These are phyloP conservation scores for Trichoderma gamsii DNA, from an alignment of 495 filamentous ascomycete genomes.

Conservation along the genomic window DNA sequence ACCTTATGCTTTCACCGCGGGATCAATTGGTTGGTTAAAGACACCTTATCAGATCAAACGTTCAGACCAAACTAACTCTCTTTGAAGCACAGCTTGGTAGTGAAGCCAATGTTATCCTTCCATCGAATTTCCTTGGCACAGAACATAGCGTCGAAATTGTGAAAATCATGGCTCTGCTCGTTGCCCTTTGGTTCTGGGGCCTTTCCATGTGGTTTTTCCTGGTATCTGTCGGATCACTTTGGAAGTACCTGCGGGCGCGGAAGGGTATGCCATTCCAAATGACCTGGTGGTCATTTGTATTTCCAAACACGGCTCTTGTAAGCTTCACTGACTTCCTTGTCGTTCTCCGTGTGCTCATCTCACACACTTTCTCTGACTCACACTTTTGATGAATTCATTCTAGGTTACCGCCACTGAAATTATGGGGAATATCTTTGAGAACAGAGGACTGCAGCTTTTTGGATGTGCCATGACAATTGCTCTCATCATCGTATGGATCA, in stretches of 20 bases:
- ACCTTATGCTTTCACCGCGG: conserved; percentile 71
- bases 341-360: background rate
- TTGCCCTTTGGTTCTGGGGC: conserved; percentile 78
- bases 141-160: conserved; percentile 34
- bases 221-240: conserved; percentile 68
- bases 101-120: conserved; percentile 33
- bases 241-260: conserved; percentile 55
- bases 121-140: conserved; percentile 33
- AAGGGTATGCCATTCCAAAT: conserved; percentile 66
- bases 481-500: conserved; percentile 58
- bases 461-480: conserved; percentile 55
- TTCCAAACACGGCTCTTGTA: conserved; percentile 72
- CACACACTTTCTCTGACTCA: background rate
- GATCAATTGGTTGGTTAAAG: conserved; percentile 44
- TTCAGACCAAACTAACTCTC: background rate
- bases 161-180: conserved; percentile 35
- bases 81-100: conserved; percentile 37
- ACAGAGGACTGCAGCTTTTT: conserved; percentile 51
- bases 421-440: conserved; percentile 54
- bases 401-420: conserved; percentile 58
- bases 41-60: background rate
- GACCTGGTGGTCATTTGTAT: conserved; percentile 85
- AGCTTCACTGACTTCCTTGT: background rate
- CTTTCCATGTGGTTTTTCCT: conserved; percentile 84
- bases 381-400: background rate